phyloP scores from a whole-genome alignment of 225 moss, liverwort and hornwort species.

The Polytrichum commune region DNA sequence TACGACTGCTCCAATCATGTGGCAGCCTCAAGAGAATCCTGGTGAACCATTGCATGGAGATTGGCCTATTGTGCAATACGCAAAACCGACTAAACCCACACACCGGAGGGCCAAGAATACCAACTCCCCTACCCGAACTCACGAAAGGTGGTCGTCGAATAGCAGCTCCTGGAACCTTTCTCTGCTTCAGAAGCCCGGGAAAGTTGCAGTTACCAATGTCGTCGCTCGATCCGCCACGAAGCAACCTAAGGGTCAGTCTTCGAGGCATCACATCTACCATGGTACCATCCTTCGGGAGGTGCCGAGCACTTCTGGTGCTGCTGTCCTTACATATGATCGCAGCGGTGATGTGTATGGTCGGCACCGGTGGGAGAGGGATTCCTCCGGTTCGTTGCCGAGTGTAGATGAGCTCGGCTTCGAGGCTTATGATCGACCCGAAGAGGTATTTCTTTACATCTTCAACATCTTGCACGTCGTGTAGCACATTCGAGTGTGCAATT shows the following conservation, averaged over 20 bases:
- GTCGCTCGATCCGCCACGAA: slow-evolving; percentile 17
- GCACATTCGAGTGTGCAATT: too few species aligned
- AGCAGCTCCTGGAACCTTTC: slow-evolving; percentile 66
- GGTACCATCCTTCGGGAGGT: slow-evolving; percentile 33
- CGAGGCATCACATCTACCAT: slow-evolving; percentile 3
- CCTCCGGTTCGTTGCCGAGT: slow-evolving; percentile 44
- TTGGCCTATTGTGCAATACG: slow-evolving; percentile 50
- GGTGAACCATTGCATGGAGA: slow-evolving; percentile 25
- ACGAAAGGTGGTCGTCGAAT: slow-evolving; percentile 61
- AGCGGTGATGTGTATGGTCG: slow-evolving; percentile 47
- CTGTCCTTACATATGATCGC: slow-evolving; percentile 41
- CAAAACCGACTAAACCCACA: slow-evolving; percentile 17
- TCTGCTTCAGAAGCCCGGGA: slow-evolving; percentile 36
- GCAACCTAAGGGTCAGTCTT: slow-evolving; percentile 20
- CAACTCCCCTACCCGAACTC: slow-evolving; percentile 28
- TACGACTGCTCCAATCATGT: slow-evolving; percentile 23
- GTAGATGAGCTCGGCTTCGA: slow-evolving; percentile 48
- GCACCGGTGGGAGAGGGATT: slow-evolving; percentile 61
- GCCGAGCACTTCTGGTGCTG: slow-evolving; percentile 41
- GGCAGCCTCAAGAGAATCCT: slow-evolving; percentile 29
- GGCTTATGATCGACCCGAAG: slow-evolving; percentile 55
- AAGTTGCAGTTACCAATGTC: slow-evolving; percentile 31
- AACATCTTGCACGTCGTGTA: neutral
- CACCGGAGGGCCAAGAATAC: slow-evolving; percentile 24
- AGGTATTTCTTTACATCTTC: slow-evolving; percentile 25